Evolutionary conservation across 1,139 yeast genomes (phyloP), one percentile per base, ranked within the genome.

Genomic region (Debaryomyces singareniensis): DNA sequence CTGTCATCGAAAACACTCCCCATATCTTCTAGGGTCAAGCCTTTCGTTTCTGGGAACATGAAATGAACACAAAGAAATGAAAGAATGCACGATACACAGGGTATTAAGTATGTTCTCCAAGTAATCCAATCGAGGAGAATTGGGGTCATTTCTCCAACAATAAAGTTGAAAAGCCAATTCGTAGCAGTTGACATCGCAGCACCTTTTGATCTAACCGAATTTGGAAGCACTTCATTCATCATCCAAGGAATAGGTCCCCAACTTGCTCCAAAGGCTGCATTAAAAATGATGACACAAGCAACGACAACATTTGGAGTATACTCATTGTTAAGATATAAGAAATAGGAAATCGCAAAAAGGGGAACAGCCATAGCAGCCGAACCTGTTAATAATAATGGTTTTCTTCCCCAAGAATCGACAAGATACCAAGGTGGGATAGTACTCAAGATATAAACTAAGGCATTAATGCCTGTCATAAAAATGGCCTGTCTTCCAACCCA

Each of bases 201-300:
- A 29, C 95, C 95, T 47, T 87, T 84, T 5, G 95, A 87, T 36
- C 96, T 72, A n/a, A 87, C 87, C 15, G 79, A 67, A 37, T 84
- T 72, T 0, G 96, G 96, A 35, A 89, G 71, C 32, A 89, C 89
- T 58, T 87, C 96, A 28, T 87, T 86, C 58, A 85, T 80, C 44
- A 89, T 68, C 96, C 96, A 87, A 5, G 96, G 95, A 36, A 89
- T 79, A 3, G 96, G 96, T 7, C 96, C 96, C 94, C 95, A 86
- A 33, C 83, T 72, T 44, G 78, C 78, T 7, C 96, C 96, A 57
- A 86, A 86, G 20, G 84, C 83, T 0, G 94, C 85, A 47, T 86
- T 89, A 58, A 79, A 82, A 10, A 83, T 56, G 30, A 87, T 72
- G 15, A 87, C 95, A 45, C 83, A 74, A 1, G 72, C 49, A 2